Percentiles rank a stretch among this genome's conserved stretches.
Conservation (phyloP, 1,139 yeast genomes). For the Lodderomyces jiufengensis region DNA sequence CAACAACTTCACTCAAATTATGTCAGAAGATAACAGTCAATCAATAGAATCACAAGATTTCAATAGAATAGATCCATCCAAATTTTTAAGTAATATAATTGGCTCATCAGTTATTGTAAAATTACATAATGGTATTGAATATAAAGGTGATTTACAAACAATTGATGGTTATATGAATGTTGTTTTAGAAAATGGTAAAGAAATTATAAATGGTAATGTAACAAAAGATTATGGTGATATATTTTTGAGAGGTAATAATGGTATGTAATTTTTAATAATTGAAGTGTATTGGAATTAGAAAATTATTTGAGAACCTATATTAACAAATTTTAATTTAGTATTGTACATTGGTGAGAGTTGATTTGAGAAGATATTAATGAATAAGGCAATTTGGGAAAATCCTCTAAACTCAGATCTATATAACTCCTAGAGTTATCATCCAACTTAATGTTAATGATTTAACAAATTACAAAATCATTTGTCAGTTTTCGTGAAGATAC, state of each 20-base stretch:
- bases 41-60: constrained; percentile 7
- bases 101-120: constrained; percentile 82
- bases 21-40: no score
- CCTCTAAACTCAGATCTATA: no score
- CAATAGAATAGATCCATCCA: constrained; percentile 58
- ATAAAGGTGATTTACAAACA: constrained; percentile 70
- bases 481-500: no score
- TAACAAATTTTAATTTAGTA: constrained; percentile 28
- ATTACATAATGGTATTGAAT: constrained; percentile 82
- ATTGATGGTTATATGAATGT: constrained; percentile 98
- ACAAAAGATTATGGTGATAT: constrained; percentile 75
- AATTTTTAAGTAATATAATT: constrained; percentile 72
- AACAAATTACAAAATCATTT: no score
- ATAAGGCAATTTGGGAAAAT: no score
- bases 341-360: constrained; percentile 46
- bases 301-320: no score
- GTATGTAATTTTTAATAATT: constrained; percentile 40
- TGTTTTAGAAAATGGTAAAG: constrained; percentile 75
- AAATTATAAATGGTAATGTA: constrained; percentile 53
- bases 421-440: no score
- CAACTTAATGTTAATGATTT: no score
- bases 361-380: constrained; percentile 1
- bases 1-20: no score
- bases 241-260: constrained; percentile 91
- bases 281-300: no score